Evolutionary conservation across 345 rosid genomes (phyloP).

Genomic region (Citrus reticulata): DNA sequence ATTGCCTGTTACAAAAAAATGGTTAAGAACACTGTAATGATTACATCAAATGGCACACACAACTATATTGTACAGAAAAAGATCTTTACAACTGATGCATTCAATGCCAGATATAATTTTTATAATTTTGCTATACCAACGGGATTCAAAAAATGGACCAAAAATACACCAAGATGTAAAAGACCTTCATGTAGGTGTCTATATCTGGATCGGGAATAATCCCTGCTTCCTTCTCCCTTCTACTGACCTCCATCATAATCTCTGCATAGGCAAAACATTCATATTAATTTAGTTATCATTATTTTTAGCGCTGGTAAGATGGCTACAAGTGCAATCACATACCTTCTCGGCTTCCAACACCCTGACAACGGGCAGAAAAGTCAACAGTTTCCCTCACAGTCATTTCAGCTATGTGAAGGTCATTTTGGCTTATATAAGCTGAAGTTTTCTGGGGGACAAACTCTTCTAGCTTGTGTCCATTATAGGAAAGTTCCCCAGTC

Average conservation of each 20-base stretch:
- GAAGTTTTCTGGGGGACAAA: slow-evolving; percentile 59
- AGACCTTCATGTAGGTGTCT: slow-evolving; percentile 26
- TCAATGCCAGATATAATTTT: background rate
- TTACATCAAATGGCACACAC: background rate
- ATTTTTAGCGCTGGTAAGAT: background rate
- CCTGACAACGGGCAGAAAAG: slow-evolving; percentile 57
- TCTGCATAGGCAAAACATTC: slow-evolving; percentile 1
- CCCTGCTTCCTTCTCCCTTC: slow-evolving; percentile 22
- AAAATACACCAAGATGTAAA: background rate
- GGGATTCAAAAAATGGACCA: background rate
- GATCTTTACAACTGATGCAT: background rate
- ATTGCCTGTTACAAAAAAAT: background rate
- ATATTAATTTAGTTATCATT: background rate
- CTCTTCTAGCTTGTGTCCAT: slow-evolving; percentile 39
- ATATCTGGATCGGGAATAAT: slow-evolving; percentile 18
- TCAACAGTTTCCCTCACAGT: slow-evolving; percentile 63
- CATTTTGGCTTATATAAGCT: slow-evolving; percentile 53
- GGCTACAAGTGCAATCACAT: background rate
- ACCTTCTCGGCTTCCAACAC: slow-evolving; percentile 46
- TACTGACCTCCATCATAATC: slow-evolving; percentile 15
- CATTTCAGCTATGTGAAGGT: slow-evolving; percentile 52
- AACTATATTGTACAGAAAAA: background rate
- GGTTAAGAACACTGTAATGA: too few relatives aligned
- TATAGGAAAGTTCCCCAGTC: slow-evolving; percentile 29
- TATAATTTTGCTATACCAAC: background rate